Conservation (phyloP, 2,329 filamentous ascomycete genomes). For the Fusarium sp. region DNA sequence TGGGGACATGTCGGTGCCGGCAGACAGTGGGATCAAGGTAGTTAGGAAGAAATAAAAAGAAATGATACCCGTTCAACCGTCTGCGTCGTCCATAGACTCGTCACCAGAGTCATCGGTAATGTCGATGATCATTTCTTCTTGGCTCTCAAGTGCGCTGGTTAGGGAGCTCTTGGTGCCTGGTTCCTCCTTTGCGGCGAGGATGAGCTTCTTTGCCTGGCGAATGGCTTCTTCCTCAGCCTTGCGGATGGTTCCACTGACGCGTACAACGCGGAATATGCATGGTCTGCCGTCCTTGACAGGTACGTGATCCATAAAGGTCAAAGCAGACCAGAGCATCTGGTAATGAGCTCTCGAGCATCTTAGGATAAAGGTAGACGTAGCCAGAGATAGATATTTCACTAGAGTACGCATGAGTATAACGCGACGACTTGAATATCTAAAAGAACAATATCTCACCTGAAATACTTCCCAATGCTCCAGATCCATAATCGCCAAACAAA, state of each 20-base stretch:
- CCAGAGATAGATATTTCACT: constrained; percentile 92
- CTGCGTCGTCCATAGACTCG: constrained; percentile 55
- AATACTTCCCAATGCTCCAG: constrained; percentile 74
- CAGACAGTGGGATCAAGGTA: constrained; percentile 74
- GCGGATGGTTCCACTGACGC: constrained; percentile 90
- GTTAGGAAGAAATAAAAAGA: constrained; percentile 64
- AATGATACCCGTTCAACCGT: constrained; percentile 59
- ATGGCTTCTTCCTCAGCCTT: constrained; percentile 93
- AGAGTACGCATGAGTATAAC: neutral
- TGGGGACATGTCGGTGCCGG: constrained; percentile 60
- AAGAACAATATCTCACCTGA: constrained; percentile 60
- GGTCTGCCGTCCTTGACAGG: constrained; percentile 66
- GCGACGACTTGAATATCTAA: neutral
- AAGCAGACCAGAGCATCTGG: constrained; percentile 85
- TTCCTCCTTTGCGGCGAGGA: constrained; percentile 68
- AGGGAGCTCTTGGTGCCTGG: constrained; percentile 34
- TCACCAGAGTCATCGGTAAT: constrained; percentile 56
- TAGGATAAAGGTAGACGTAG: constrained; percentile 95
- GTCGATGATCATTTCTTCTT: constrained; percentile 52
- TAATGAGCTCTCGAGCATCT: constrained; percentile 83
- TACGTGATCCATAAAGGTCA: constrained; percentile 79
- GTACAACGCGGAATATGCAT: constrained; percentile 83
- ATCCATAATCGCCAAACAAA: constrained; percentile 88
- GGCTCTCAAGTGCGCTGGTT: constrained; percentile 28
- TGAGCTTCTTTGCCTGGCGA: constrained; percentile 73